phyloP scores from a whole-genome alignment of 768 basidiomycete genomes.

The Macrolepiota albuminosa region DNA sequence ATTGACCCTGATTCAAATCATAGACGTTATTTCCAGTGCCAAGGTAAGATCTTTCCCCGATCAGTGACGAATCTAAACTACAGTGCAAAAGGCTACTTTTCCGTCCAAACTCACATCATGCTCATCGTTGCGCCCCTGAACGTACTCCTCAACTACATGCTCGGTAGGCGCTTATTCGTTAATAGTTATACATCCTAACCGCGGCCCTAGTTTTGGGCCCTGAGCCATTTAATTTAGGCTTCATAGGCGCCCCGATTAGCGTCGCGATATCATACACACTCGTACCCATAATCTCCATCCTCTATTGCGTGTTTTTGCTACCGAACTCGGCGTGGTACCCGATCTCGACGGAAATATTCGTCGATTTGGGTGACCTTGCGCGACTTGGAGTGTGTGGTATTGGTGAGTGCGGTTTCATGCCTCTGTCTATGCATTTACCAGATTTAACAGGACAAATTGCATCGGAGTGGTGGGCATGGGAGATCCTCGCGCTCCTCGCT shows the following conservation, averaged over 20 bases:
- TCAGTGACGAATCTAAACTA: background rate
- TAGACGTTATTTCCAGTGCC: conserved; percentile 74
- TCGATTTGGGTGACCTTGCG: conserved; percentile 58
- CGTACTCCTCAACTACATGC: conserved; percentile 70
- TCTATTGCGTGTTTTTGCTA: conserved; percentile 57
- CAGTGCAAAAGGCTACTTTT: conserved; percentile 2
- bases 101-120: conserved; percentile 4
- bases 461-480: background rate
- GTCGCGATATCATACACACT: conserved; percentile 84
- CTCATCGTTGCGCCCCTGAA: conserved; percentile 77
- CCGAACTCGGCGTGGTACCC: conserved; percentile 75
- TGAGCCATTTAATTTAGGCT: conserved; percentile 69
- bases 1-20: background rate
- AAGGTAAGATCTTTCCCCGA: conserved; percentile 37
- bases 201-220: conserved; percentile 72
- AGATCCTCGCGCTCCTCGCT: background rate
- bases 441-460: background rate
- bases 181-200: background rate
- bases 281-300: conserved; percentile 52
- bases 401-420: background rate
- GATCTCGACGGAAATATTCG: conserved; percentile 56
- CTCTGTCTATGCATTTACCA: no score
- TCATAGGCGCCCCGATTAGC: conserved; percentile 87
- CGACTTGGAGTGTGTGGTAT: conserved; percentile 41
- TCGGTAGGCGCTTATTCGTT: conserved; percentile 41